Base-by-base conservation (phyloP, 805 yeast genomes). In the Metschnikowia reukaufii region DNA sequence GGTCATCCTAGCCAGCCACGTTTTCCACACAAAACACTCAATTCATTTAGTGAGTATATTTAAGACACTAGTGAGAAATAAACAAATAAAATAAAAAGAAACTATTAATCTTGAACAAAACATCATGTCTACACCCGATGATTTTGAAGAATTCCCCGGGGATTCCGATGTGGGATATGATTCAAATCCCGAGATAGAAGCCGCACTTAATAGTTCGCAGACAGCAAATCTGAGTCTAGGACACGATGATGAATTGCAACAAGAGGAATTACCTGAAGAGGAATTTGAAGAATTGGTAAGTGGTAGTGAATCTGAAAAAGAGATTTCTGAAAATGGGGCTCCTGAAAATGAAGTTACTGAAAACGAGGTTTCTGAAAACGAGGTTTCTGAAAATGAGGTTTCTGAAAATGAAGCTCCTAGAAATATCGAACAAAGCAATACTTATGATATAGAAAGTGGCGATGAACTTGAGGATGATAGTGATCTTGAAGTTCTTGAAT, bases 401-500 rank as follows among this genome's bases (percentile, higher is more conserved):
- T 12, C 4, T 6, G 40, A 15, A 2, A 20, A 13, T 25, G 42
- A 18, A 29, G 27, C 7, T 27, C 27, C 7, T 30, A 38, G 10
- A 17, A 18, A 18, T 13, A 13, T 10, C 7, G n/a, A 16, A 17
- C n/a, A 16, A 18, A 16, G 8, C 6, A 21, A 34, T 17, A 9
- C 27, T 21, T 12, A 19, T 30, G 4, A 13, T 2, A 34, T 6
- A 6, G 44, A 13, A 13, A 41, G 34, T 35, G 44, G 39, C 18
- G 39, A 35, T 4, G 44, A 41, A 18, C 34, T 41, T n/a, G 9
- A 17, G 25, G 44, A 39, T 18, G 18, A 41, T n/a, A 41, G 34
- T 16, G 45, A 46, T n/a, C 33, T 46, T n/a, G 49, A 46, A 36
- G 45, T 41, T 9, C 32, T 46, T 8, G 45, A 36, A 21, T 36